Conservation (phyloP, 108 stramenopile genomes). For the Schizochytrium sp. region DNA sequence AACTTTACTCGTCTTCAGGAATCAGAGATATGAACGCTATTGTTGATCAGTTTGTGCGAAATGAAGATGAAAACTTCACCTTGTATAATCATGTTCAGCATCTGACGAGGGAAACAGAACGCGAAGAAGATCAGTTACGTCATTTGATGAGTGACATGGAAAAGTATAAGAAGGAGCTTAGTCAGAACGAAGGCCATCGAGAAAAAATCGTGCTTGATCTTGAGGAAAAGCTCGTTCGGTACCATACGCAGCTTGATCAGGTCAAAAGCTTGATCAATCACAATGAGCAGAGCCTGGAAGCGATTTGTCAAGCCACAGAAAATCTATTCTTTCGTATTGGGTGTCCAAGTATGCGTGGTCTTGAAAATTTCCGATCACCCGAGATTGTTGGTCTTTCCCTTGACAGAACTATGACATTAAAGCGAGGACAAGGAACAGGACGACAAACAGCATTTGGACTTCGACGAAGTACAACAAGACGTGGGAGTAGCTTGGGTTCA, state of each 20-base stretch:
- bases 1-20: conserved; percentile 79
- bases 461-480: too few species aligned
- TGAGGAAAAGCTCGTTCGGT: conserved; percentile 73
- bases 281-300: conserved; percentile 76
- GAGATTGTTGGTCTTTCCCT: background rate
- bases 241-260: conserved; percentile 73
- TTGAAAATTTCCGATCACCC: conserved; percentile 67
- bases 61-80: conserved; percentile 83
- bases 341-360: background rate
- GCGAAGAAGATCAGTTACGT: conserved; percentile 75
- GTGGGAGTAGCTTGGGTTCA: too few species aligned
- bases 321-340: conserved; percentile 64
- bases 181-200: conserved; percentile 74
- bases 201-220: conserved; percentile 78
- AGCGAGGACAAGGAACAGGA: too few species aligned
- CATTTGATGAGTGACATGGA: conserved; percentile 75
- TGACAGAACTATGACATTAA: background rate
- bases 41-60: conserved; percentile 77
- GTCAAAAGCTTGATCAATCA: conserved; percentile 76
- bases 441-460: too few species aligned
- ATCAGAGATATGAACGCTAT: conserved; percentile 79
- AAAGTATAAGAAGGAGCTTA: conserved; percentile 70
- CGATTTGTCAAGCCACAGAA: conserved; percentile 78
- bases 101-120: conserved; percentile 80
- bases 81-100: conserved; percentile 81